These are phyloP conservation scores for Sclerotinia nivalis DNA, from an alignment of 2,329 filamentous ascomycete species.

Conservation along the genomic window DNA sequence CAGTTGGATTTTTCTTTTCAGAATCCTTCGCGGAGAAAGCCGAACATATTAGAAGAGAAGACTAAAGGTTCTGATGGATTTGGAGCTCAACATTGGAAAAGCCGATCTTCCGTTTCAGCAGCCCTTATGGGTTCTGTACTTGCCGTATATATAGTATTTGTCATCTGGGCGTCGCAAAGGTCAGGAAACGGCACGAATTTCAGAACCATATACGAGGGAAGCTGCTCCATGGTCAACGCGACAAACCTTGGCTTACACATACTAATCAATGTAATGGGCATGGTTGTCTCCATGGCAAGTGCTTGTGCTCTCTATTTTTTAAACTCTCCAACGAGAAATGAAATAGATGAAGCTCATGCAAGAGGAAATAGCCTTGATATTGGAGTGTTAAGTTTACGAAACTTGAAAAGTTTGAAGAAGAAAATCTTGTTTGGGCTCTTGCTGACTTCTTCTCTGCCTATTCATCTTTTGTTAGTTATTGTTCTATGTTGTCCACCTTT, in stretches of 20 bases:
- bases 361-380: conserved; percentile 47
- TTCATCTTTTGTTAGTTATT: conserved; percentile 37
- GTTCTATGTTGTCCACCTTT: background rate
- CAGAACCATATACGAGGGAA: conserved; percentile 18
- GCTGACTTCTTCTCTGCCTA: conserved; percentile 31
- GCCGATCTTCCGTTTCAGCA: conserved; percentile 6
- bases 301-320: conserved; percentile 53
- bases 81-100: conserved; percentile 3
- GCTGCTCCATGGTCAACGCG: conserved; percentile 26
- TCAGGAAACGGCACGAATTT: conserved; percentile 25
- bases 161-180: conserved; percentile 28
- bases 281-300: conserved; percentile 48
- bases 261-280: conserved; percentile 50
- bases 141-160: conserved; percentile 29
- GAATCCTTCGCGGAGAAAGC: background rate
- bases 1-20: background rate
- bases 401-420: conserved; percentile 38
- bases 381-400: conserved; percentile 47
- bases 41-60: conserved; percentile 2
- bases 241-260: conserved; percentile 44
- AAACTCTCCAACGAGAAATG: conserved; percentile 50
- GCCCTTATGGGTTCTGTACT: conserved; percentile 25
- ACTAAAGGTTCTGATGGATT: background rate
- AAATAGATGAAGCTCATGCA: conserved; percentile 51
- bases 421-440: conserved; percentile 27